phyloP scores from a whole-genome alignment of 352 stramenopile genomes.

The Phytophthora litchii region DNA sequence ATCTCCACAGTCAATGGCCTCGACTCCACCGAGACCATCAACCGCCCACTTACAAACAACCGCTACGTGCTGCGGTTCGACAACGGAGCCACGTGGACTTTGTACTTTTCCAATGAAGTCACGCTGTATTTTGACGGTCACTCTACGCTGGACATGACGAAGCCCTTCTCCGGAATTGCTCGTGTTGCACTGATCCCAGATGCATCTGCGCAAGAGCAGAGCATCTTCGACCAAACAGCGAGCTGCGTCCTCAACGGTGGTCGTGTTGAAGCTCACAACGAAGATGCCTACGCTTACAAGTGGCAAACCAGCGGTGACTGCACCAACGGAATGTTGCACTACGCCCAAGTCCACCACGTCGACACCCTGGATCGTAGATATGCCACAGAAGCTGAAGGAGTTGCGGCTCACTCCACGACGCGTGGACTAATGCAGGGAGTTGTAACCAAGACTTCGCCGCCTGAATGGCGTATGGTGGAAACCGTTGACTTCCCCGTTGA shows the following conservation, averaged over 20 bases:
- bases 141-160: slow-evolving; percentile 39
- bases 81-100: slow-evolving; percentile 58
- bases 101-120: slow-evolving; percentile 54
- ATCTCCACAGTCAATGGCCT: slow-evolving; percentile 62
- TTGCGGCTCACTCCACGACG: slow-evolving; percentile 54
- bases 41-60: slow-evolving; percentile 37
- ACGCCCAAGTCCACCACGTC: slow-evolving; percentile 60
- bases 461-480: slow-evolving; percentile 59
- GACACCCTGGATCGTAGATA: slow-evolving; percentile 59
- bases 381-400: slow-evolving; percentile 34
- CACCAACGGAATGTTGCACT: slow-evolving; percentile 64
- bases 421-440: slow-evolving; percentile 61
- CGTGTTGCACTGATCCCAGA: slow-evolving; percentile 47
- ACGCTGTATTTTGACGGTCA: slow-evolving; percentile 43
- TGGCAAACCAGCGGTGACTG: slow-evolving; percentile 68
- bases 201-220: slow-evolving; percentile 37
- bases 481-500: slow-evolving; percentile 41
- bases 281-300: slow-evolving; percentile 56
- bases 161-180: slow-evolving; percentile 38
- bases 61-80: slow-evolving; percentile 59
- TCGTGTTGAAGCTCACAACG: slow-evolving; percentile 48
- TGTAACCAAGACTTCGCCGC: slow-evolving; percentile 48
- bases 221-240: slow-evolving; percentile 42
- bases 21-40: slow-evolving; percentile 28
- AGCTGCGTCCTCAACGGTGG: slow-evolving; percentile 55